A percentile compares a stretch with the other conserved stretches of the same genome.
phyloP scores from a whole-genome alignment of 176 grass and related monocot genomes.

The Cenchrus americanus region DNA sequence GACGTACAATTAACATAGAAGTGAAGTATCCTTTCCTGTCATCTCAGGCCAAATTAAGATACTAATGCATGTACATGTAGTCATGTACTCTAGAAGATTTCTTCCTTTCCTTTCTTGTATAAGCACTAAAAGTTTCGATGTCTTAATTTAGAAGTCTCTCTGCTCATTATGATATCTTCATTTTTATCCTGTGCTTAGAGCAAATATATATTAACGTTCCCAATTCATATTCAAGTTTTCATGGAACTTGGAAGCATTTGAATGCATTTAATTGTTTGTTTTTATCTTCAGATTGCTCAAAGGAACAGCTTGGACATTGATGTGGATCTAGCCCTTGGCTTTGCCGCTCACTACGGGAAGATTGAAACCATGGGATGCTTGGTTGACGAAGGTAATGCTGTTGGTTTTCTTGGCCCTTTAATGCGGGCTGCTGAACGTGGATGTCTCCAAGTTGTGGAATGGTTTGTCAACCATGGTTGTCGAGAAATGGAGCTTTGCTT shows the following conservation, averaged over 20 bases:
- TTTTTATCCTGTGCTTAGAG: slow-evolving; percentile 20
- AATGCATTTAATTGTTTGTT: slow-evolving; percentile 44
- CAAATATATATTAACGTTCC: not conserved
- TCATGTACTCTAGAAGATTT: not conserved
- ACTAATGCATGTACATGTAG: slow-evolving; percentile 14
- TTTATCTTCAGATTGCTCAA: slow-evolving; percentile 78
- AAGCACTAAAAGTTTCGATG: not conserved
- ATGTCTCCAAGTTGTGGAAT: slow-evolving; percentile 78
- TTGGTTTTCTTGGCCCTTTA: slow-evolving; percentile 80
- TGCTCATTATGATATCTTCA: not conserved
- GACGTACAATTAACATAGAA: not conserved
- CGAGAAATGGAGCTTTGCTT: slow-evolving; percentile 97
- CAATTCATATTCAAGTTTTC: no score
- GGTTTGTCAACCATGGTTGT: slow-evolving; percentile 85
- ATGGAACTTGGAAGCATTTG: slow-evolving; percentile 20
- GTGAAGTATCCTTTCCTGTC: not conserved
- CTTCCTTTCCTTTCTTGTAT: slow-evolving; percentile 30
- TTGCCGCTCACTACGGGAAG: slow-evolving; percentile 87
- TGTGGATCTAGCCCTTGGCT: slow-evolving; percentile 92
- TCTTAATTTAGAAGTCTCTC: not conserved
- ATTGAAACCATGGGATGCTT: slow-evolving; percentile 90
- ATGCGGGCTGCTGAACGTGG: slow-evolving; percentile 94
- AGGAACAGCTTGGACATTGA: slow-evolving; percentile 95
- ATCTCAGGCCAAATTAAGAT: not conserved
- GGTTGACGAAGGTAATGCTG: slow-evolving; percentile 76